Evolutionary conservation across 1,284 basidiomycete genomes (phyloP), one percentile per base, ranked within the genome.

Genomic region (Melampsora occidentalis): DNA sequence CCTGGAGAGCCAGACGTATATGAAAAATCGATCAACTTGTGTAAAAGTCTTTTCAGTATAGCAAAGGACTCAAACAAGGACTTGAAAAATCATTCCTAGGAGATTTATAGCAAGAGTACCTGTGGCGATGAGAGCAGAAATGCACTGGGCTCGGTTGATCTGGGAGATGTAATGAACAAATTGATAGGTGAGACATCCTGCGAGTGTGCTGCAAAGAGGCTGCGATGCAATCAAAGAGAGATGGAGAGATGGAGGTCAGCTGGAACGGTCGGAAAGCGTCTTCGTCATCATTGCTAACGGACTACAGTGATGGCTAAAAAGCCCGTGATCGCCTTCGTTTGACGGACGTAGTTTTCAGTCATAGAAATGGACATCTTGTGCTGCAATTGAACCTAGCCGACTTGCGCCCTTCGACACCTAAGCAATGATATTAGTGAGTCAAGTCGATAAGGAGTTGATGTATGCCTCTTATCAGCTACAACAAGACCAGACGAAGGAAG

Each of bases 81-180:
- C 62, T 22, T 75, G 48, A 28, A 75, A 42, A 12, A 22, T 42
- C 72, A 75, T 59, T n/a, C 51, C 49, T 6, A 68, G 14, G 22
- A 75, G 57, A 66, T 25, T 75, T 31, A 59, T 22, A 22, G 48
- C 59, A 18, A 67, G 57, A 25, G 57, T 59, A 14, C 25, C 22
- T 5, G 59, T 20, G 16, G 59, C 63, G n/a, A 75, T 33, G 7
- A 68, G 12, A 25, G 39, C 66, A 39, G 65, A 66, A 28, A 31
- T 66, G 59, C 61, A 63, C 28, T 68, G 72, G 9, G 57, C 14
- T 2, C 66, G 42, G 12, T 64, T 53, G 20, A 57, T 48, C 10
- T 72, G 46, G 20, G 62, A 65, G 31, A 46, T 31, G 28, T 33
- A 33, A 14, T 64, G 48, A 18, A 33, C 42, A 9, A 42, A 28